Base-by-base conservation (phyloP, 2,329 filamentous ascomycete species). In the Diaporthe citriasiana region DNA sequence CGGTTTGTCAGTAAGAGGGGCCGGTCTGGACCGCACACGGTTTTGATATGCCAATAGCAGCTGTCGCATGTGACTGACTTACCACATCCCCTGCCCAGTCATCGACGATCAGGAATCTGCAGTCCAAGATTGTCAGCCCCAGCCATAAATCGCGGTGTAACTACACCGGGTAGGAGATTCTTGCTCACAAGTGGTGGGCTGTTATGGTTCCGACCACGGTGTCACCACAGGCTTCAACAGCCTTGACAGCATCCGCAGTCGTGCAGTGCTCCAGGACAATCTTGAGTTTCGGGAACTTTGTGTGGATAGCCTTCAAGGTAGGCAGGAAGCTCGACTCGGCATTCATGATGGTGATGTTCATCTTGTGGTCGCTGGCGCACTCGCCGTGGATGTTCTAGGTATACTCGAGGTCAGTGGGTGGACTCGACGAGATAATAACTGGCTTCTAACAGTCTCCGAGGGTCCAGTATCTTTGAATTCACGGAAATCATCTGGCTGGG, bases 181-280 rank as follows among this genome's bases (percentile, higher is more conserved):
- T 4, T 50, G 19, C 74, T 76, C 10, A 95, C 30, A 97, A 87
- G 80, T 98, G 95, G 80, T 98, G 95, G 2, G 94, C 94, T 0
- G 95, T 98, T 77, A 97, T 95, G 13, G 94, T 96, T 5, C 87
- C 88, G 0, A 89, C 93, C 33, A 98, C 96, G 4, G 90, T 93
- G 25, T 92, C 89, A 0, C 95, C 94, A 79, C 95, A 97, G 19
- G 89, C 86, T 77, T 89, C 88, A 47, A 98, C 95, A 0, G 94
- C 92, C 76, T 93, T 90, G 6, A 98, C 87, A 0, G 95, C 95
- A 0, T 93, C 94, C 1, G 91, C 92, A 0, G 95, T 97, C 15
- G 95, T 95, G 87, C 94, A 97, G 85, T 98, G 95, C 85, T 98
- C 94, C 60, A 97, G 83, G 55, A 94, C 85, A 74, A 93, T 91